Percentiles rank a stretch among this genome's conserved stretches.
Conservation (phyloP, 352 stramenopile species). For the Pythium plurisporium region DNA sequence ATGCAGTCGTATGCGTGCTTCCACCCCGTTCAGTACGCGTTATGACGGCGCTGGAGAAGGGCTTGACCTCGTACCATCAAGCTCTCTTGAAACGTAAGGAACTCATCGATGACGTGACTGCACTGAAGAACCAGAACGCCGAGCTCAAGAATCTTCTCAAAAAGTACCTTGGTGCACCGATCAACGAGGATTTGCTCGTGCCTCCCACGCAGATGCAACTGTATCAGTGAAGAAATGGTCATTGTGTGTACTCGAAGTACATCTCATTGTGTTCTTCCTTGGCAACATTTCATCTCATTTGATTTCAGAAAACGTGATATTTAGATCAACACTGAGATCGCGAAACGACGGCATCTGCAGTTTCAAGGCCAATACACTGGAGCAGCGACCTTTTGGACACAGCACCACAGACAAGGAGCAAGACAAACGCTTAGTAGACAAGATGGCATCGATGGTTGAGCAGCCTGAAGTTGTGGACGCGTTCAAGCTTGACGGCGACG, state of each 20-base stretch:
- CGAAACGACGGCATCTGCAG: background rate
- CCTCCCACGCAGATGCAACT: constrained; percentile 80
- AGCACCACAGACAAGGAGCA: background rate
- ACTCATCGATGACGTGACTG: constrained; percentile 73
- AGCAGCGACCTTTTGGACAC: background rate
- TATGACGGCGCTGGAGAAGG: constrained; percentile 84
- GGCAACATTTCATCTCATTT: background rate
- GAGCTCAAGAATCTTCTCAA: constrained; percentile 90
- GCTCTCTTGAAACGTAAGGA: constrained; percentile 75
- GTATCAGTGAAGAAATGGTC: constrained; percentile 34
- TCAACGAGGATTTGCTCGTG: constrained; percentile 84
- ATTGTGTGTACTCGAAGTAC: background rate
- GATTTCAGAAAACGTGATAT: background rate
- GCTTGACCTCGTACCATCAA: constrained; percentile 76
- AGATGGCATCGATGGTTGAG: constrained; percentile 21
- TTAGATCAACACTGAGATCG: too few relatives aligned
- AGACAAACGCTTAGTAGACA: background rate
- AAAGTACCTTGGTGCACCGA: constrained; percentile 80
- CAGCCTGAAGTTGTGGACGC: constrained; percentile 51
- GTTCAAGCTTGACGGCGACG: constrained; percentile 36
- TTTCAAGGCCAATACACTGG: background rate
- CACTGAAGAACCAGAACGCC: constrained; percentile 79
- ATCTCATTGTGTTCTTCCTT: too few relatives aligned
- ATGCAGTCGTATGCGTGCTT: constrained; percentile 69
- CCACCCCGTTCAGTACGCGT: constrained; percentile 58